These are phyloP conservation scores for Rhizophora apiculata DNA, from an alignment of 345 rosid genomes.

Conservation along the genomic window DNA sequence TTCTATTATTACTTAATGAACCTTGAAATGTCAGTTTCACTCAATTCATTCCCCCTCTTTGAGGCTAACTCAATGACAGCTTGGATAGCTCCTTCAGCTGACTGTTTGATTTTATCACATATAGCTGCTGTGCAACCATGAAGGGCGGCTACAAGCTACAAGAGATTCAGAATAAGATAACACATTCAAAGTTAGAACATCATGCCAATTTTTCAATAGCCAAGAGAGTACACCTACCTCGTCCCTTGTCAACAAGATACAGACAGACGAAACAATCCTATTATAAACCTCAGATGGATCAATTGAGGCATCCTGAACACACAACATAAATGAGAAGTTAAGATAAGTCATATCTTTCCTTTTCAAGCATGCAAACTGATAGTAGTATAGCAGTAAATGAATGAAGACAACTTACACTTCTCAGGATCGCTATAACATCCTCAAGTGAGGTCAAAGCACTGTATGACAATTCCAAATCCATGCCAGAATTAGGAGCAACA, in stretches of 20 bases:
- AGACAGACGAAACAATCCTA: conserved; percentile 79
- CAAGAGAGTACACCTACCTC: conserved; percentile 56
- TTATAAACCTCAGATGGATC: conserved; percentile 98
- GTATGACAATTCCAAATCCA: conserved; percentile 69
- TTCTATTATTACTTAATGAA: conserved; percentile 16
- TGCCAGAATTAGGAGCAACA: conserved; percentile 38
- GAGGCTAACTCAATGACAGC: conserved; percentile 86
- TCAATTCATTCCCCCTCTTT: conserved; percentile 74
- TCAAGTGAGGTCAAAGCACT: conserved; percentile 84
- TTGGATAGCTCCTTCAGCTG: conserved; percentile 95
- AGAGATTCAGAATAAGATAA: conserved; percentile 32
- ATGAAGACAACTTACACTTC: conserved; percentile 56
- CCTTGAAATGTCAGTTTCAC: conserved; percentile 75
- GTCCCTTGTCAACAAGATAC: conserved; percentile 61
- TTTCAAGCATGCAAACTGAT: conserved; percentile 3
- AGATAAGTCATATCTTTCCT: not conserved
- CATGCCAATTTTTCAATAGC: conserved; percentile 10
- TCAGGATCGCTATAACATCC: conserved; percentile 92
- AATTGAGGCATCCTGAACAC: conserved; percentile 89
- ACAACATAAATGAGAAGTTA: not conserved
- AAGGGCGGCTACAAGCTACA: conserved; percentile 83
- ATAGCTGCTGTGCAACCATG: conserved; percentile 70
- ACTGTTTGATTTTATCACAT: conserved; percentile 80
- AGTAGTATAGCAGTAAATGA: conserved; percentile 12
- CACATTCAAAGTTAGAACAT: conserved; percentile 2